These are phyloP conservation scores for Heritiera fomes DNA, from an alignment of 345 rosid genomes.

Conservation along the genomic window DNA sequence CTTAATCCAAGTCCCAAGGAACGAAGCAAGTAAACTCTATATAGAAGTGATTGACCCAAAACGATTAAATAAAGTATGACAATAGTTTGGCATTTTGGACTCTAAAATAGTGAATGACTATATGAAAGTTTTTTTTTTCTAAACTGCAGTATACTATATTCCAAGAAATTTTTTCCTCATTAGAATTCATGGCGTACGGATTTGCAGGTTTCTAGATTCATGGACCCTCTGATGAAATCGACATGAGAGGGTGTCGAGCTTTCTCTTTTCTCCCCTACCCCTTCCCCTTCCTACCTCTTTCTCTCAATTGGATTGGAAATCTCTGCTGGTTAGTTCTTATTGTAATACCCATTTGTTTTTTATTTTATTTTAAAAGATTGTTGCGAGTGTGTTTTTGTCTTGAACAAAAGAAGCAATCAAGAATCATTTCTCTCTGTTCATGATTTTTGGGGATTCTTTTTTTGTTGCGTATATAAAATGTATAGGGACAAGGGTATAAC, in stretches of 20 bases:
- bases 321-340: neutral
- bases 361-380: neutral
- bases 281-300: neutral
- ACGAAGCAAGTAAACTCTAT: too few relatives aligned
- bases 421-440: neutral
- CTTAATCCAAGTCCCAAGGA: too few relatives aligned
- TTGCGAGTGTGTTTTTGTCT: neutral
- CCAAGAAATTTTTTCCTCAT: constrained; percentile 4
- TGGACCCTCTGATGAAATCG: constrained; percentile 33
- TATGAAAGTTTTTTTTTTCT: too few relatives aligned
- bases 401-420: constrained; percentile 1
- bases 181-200: constrained; percentile 2
- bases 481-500: neutral
- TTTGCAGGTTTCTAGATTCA: constrained; percentile 41
- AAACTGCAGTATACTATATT: neutral
- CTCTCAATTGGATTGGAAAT: constrained; percentile 10
- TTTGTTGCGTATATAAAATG: neutral
- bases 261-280: neutral
- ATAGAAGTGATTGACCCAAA: neutral
- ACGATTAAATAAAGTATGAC: neutral
- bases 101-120: neutral
- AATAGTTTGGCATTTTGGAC: neutral
- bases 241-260: constrained; percentile 61
- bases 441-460: neutral
- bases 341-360: neutral